Conservation (phyloP, 805 yeast species). For the Saturnispora kantuleensis region DNA sequence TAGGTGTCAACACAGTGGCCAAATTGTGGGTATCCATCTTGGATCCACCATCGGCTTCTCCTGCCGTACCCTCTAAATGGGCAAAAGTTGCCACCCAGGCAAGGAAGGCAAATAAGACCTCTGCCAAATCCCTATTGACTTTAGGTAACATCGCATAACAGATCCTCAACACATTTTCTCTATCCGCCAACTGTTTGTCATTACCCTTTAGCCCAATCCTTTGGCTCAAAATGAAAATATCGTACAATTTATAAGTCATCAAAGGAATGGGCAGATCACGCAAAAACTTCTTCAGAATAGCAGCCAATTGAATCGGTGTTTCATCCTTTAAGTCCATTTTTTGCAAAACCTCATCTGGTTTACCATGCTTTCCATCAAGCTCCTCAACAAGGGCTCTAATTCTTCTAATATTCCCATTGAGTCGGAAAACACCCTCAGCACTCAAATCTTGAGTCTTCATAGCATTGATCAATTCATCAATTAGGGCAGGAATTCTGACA, state of each 20-base stretch:
- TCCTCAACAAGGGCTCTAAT: constrained; percentile 62
- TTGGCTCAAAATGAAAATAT: constrained; percentile 68
- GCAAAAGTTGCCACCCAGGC: constrained; percentile 96
- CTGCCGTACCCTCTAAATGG: constrained; percentile 63
- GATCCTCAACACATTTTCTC: constrained; percentile 48
- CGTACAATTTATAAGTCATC: constrained; percentile 64
- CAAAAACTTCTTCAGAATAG: constrained; percentile 79
- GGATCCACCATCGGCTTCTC: constrained; percentile 78
- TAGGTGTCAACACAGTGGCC: constrained; percentile 94
- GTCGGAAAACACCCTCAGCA: constrained; percentile 90
- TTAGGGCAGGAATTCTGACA: constrained; percentile 70
- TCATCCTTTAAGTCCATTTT: constrained; percentile 47
- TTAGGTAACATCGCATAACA: constrained; percentile 73
- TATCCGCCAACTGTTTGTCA: constrained; percentile 21
- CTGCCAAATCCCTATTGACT: constrained; percentile 73
- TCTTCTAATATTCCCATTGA: constrained; percentile 87
- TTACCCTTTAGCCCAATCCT: constrained; percentile 25
- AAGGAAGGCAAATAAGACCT: constrained; percentile 75
- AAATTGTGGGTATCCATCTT: constrained; percentile 94
- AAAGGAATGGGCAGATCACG: constrained; percentile 91
- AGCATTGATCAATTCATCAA: constrained; percentile 79
- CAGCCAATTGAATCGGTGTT: constrained; percentile 86
- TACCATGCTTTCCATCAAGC: constrained; percentile 49
- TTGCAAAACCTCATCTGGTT: constrained; percentile 57
- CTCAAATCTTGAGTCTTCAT: constrained; percentile 89